A percentile compares a stretch with the other conserved stretches of the same genome.
These are phyloP conservation scores for Hericium alpestre DNA, from an alignment of 768 basidiomycete genomes.

Conservation along the genomic window DNA sequence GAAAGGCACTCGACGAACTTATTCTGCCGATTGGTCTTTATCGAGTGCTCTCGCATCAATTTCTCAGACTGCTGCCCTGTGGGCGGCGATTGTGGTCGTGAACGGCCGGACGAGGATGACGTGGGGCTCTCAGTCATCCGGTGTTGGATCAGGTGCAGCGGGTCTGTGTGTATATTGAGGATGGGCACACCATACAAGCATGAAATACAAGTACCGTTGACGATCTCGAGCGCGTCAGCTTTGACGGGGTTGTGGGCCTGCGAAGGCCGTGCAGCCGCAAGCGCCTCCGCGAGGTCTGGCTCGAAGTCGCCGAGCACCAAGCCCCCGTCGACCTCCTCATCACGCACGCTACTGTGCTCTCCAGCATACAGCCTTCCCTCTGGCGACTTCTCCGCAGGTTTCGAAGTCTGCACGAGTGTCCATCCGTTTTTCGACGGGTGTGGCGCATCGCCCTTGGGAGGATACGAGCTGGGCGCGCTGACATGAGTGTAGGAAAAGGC, in stretches of 20 bases:
- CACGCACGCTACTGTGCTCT: background rate
- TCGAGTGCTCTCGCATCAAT: slow-evolving; percentile 62
- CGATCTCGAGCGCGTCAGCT: slow-evolving; percentile 13
- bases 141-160: slow-evolving; percentile 8
- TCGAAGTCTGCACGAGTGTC: slow-evolving; percentile 11
- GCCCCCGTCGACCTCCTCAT: slow-evolving; percentile 6
- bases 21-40: slow-evolving; percentile 64
- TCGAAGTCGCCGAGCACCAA: slow-evolving; percentile 9
- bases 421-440: slow-evolving; percentile 10
- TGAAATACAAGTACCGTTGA: slow-evolving; percentile 4
- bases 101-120: background rate
- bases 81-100: slow-evolving; percentile 8
- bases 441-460: slow-evolving; percentile 5
- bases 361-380: slow-evolving; percentile 1
- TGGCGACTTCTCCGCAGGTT: background rate
- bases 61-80: slow-evolving; percentile 25
- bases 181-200: background rate
- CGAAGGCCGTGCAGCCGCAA: background rate
- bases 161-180: slow-evolving; percentile 5
- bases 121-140: background rate
- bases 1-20: slow-evolving; percentile 77
- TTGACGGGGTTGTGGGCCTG: slow-evolving; percentile 5
- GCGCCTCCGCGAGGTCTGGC: slow-evolving; percentile 10
- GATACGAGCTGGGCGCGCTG: slow-evolving; percentile 11
- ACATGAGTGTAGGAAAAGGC: slow-evolving; percentile 15